Evolutionary conservation across 169 alveolate species (phyloP), one percentile per base, ranked within the genome.

Genomic region (Plasmodium chabaudi): DNA sequence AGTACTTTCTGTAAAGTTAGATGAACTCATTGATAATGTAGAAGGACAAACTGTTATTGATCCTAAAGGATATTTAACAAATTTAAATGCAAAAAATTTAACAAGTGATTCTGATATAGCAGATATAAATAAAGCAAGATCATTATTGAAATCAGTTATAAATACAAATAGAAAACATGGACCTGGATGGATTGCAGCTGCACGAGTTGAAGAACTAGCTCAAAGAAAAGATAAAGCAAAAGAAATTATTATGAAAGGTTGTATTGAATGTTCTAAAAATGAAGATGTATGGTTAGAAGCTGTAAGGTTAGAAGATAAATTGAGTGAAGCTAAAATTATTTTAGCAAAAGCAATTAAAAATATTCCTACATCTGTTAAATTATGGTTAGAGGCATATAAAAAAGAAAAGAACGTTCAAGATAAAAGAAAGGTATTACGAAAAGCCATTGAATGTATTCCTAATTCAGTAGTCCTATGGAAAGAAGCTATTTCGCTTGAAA

Each of bases 281-380:
- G 99, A 99, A 87, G 99, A 98, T 95, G 96, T 99, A 12, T 98
- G 99, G 99, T 93, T 98, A 42, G 99, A 99, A 94, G 99, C 99
- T 9, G 99, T 99, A 12, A 95, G 99, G 46, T 92, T 99, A 70
- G 99, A 98, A 84, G 97, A 98, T 71, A 98, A 98, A 10, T 2
- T 47, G 5, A 98, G 96, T 60, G 95, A 97, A 70, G 98, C 98
- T 7, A 97, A 98, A 91, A 96, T 97, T 9, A 96, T 98, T 19
- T 89, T 99, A 55, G 98, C 98, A 2, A 96, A 97, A 88, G 99
- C 99, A 4, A 93, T 98, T 17, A 91, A 94, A 51, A 87, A 87
- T 77, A 93, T 95, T 23, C 98, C 98, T 9, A 90, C 94, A 42
- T 96, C 98, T 15, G 94, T 95, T 42, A 98, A 98, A 59, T 89